phyloP scores from a whole-genome alignment of 306 rosid species.

The Pueraria montana region DNA sequence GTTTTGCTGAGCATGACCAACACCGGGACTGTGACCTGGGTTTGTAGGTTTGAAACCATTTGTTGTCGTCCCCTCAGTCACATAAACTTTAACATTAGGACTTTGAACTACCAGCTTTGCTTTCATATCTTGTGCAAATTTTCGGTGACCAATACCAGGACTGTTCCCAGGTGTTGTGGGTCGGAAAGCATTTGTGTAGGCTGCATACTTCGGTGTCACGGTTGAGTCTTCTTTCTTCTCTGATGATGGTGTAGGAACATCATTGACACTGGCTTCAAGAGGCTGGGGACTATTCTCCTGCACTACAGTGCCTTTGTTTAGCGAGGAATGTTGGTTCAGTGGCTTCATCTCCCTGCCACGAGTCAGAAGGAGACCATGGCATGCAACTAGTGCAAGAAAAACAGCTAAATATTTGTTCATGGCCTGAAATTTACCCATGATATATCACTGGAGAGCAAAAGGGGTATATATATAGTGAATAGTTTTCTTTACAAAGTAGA shows the following conservation, averaged over 20 bases:
- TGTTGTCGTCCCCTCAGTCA: neutral
- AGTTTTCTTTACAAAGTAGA: neutral
- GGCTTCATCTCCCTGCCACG: constrained; percentile 42
- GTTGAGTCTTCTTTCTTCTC: constrained; percentile 2
- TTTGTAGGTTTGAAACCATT: constrained; percentile 48
- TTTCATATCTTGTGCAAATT: neutral
- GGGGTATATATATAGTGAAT: neutral
- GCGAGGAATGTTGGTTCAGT: constrained; percentile 6
- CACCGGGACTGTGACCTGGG: constrained; percentile 66
- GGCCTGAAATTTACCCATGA: constrained; percentile 44
- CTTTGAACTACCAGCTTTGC: constrained; percentile 35
- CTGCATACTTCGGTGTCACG: neutral
- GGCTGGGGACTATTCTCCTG: neutral
- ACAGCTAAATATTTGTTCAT: neutral
- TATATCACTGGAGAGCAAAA: too few species aligned
- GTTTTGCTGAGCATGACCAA: constrained; percentile 51
- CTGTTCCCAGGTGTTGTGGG: constrained; percentile 69
- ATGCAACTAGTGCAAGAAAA: constrained; percentile 41
- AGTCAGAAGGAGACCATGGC: constrained; percentile 35
- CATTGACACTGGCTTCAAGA: neutral
- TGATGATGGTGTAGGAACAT: neutral
- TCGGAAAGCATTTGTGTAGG: constrained; percentile 44
- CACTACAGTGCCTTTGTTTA: neutral
- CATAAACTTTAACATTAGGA: constrained; percentile 18
- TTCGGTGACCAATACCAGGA: constrained; percentile 63